Conservation (phyloP, 257 asterid genomes). For the Parsonsia alboflavescens region DNA sequence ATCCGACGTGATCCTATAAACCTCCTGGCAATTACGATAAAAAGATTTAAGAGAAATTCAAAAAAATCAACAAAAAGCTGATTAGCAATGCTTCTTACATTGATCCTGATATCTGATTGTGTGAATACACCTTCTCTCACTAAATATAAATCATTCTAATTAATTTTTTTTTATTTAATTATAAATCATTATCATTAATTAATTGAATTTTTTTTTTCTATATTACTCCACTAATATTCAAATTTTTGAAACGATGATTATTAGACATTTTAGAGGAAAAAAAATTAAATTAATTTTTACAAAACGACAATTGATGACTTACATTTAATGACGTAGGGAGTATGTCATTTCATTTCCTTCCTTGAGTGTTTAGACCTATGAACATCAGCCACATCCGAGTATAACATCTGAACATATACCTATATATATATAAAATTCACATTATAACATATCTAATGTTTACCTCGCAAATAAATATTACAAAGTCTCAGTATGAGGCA, state of each 20-base stretch:
- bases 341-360: slow-evolving; percentile 2
- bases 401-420: slow-evolving; percentile 16
- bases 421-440: slow-evolving; percentile 25
- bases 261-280: too few relatives aligned
- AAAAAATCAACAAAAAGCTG: not conserved
- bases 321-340: too few relatives aligned
- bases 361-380: slow-evolving; percentile 13
- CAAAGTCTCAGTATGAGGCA: slow-evolving; percentile 21
- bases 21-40: not conserved
- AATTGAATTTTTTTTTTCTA: too few relatives aligned
- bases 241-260: too few relatives aligned
- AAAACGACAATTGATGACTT: too few relatives aligned
- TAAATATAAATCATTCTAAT: too few relatives aligned
- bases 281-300: too few relatives aligned
- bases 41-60: too few relatives aligned
- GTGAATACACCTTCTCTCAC: too few relatives aligned
- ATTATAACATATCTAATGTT: slow-evolving; percentile 16
- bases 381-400: slow-evolving; percentile 20
- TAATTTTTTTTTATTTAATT: too few relatives aligned
- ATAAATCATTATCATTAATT: too few relatives aligned
- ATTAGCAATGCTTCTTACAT: not conserved
- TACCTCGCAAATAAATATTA: slow-evolving; percentile 24
- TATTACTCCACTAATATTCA: too few relatives aligned
- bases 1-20: not conserved
- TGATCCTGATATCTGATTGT: slow-evolving; percentile 18